Base-by-base conservation (phyloP, 1,284 basidiomycete species). In the Naganishia albida region DNA sequence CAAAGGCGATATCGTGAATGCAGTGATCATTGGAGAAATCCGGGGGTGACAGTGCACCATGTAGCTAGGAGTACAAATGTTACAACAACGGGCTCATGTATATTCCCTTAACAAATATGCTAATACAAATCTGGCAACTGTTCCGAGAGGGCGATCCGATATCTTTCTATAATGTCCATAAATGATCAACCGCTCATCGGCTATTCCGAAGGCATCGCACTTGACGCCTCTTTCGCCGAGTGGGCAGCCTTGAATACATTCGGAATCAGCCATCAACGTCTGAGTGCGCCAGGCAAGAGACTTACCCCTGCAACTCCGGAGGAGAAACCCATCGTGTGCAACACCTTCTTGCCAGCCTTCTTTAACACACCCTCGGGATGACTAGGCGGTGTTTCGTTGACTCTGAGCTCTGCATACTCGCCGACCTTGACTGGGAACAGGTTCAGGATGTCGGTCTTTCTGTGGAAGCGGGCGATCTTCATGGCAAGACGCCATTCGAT, bases 11-110 rank as follows among this genome's bases (percentile, higher is more conserved):
- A 76, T 78, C 67, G 85, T 81, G 0, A 81, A 85, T 15, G 85
- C 86, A 12, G 79, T 90, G 1, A 67, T 90, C 18, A 85, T 90
- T 60, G 87, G 87, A 23, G 88, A 90, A 74, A 76, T 89, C 44
- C 81, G 83, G 63, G 34, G 51, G 15, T 40, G 23, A 59, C 43
- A 42, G 16, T 54, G 38, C 25, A 12, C 30, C 23, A 12, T 16
- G 23, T n/a, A 42, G 2, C 30, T 26, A 54, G 38, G 40, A 23
- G 23, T 8, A 40, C 39, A 20, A 20, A 23, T 48, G n/a, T 13
- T n/a, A 13, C 42, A 44, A 44, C 25, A 13, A 44, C 26, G 28
- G 54, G 25, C 16, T 56, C 3, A 25, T 56, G 42, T 56, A 44
- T 56, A n/a, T 26, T 8, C 25, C 54, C 42, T 25, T n/a, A 56